Conservation (phyloP, 2,329 filamentous ascomycete species). For the Oidium heveae region DNA sequence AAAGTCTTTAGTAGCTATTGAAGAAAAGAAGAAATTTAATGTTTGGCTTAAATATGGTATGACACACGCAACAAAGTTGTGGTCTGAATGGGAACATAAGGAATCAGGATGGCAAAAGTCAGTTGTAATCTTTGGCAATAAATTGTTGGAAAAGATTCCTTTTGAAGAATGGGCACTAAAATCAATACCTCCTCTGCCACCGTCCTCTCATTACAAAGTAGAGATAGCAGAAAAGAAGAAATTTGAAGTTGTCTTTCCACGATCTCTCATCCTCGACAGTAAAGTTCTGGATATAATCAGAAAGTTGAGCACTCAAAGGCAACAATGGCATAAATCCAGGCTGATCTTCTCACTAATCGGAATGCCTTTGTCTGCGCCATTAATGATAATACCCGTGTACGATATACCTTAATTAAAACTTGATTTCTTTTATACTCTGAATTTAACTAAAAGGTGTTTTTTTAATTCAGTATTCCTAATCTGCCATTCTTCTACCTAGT, state of each 20-base stretch:
- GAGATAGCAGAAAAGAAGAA: conserved; percentile 21
- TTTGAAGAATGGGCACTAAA: conserved; percentile 97
- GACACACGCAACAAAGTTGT: conserved; percentile 46
- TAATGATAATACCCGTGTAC: conserved; percentile 68
- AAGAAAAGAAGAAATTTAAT: conserved; percentile 21
- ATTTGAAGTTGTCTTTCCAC: conserved; percentile 55
- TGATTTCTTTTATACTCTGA: neutral
- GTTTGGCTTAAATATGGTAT: conserved; percentile 40
- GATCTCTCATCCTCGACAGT: conserved; percentile 36
- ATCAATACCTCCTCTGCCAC: conserved; percentile 61
- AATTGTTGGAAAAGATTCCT: conserved; percentile 62
- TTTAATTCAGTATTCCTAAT: conserved; percentile 49
- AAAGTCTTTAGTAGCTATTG: conserved; percentile 32
- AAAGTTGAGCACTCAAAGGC: conserved; percentile 53
- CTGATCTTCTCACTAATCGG: conserved; percentile 60
- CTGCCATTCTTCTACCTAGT: conserved; percentile 89
- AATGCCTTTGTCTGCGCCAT: conserved; percentile 62
- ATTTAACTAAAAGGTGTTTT: too few relatives aligned
- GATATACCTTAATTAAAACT: conserved; percentile 14
- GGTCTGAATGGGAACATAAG: conserved; percentile 70
- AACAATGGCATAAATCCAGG: conserved; percentile 48
- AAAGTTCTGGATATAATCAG: conserved; percentile 40
- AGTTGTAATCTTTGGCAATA: conserved; percentile 68
- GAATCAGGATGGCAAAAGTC: conserved; percentile 71
- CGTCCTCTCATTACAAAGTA: conserved; percentile 17